Conservation (phyloP, 805 yeast genomes). For the Barnettozyma wickerhamii region DNA sequence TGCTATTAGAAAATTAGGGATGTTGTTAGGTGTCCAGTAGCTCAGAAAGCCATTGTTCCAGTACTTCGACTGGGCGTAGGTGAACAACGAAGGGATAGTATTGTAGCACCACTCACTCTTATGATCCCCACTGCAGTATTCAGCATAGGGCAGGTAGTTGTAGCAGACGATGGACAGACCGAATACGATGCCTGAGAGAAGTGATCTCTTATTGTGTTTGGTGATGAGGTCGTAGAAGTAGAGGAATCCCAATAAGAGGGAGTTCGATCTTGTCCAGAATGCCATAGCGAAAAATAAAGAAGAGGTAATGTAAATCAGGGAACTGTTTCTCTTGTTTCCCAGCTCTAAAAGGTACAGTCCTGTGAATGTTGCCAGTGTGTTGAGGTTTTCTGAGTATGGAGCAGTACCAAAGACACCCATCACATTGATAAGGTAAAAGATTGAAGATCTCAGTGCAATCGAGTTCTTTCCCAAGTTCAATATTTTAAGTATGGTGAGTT, state of each 20-base stretch:
- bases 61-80: conserved; percentile 70
- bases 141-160: conserved; percentile 48
- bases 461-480: conserved; percentile 13
- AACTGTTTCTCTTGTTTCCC: conserved; percentile 1
- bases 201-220: conserved; percentile 24
- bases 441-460: conserved; percentile 34
- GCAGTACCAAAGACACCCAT: conserved; percentile 75
- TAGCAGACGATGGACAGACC: conserved; percentile 41
- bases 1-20: conserved; percentile 79
- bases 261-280: conserved; percentile 69
- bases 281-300: conserved; percentile 46
- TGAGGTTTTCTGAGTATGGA: conserved; percentile 72
- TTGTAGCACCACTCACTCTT: conserved; percentile 68
- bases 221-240: conserved; percentile 49
- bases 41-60: conserved; percentile 82
- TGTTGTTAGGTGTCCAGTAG: conserved; percentile 79
- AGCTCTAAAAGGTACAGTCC: conserved; percentile 46
- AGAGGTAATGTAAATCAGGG: conserved; percentile 10
- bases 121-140: conserved; percentile 53
- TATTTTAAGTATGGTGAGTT: conserved; percentile 39
- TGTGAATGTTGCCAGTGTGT: conserved; percentile 53
- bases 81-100: conserved; percentile 53
- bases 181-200: conserved; percentile 55
- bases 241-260: conserved; percentile 65
- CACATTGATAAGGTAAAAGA: conserved; percentile 59